Conservation (phyloP, 2,329 filamentous ascomycete species). For the Graphilbum ipis-grandicollis region DNA sequence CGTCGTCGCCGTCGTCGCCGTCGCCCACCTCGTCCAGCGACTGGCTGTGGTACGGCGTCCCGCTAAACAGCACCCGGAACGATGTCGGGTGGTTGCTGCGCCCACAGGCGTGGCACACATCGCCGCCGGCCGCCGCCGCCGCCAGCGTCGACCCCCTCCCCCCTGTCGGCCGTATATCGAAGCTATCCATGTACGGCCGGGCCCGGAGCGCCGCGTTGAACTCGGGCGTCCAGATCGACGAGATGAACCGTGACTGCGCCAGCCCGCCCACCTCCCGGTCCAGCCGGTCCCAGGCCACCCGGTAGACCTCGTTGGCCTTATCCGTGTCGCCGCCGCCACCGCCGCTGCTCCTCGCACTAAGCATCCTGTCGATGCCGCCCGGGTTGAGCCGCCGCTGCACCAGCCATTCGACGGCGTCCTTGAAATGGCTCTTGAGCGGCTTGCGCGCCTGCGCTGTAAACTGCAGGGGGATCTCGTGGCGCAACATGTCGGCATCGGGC, state of each 20-base stretch:
- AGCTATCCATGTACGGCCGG: constrained; percentile 41
- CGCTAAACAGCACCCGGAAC: constrained; percentile 43
- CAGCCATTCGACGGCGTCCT: constrained; percentile 62
- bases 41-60: constrained; percentile 46
- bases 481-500: constrained; percentile 14
- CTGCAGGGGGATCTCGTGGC: constrained; percentile 41
- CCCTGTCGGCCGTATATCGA: constrained; percentile 19
- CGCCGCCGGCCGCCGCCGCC: constrained; percentile 8
- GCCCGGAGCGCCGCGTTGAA: constrained; percentile 51
- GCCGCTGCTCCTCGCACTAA: neutral
- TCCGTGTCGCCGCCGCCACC: neutral
- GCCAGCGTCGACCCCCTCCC: neutral
- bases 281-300: constrained; percentile 51
- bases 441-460: constrained; percentile 51
- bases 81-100: constrained; percentile 50
- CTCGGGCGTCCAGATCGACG: constrained; percentile 48
- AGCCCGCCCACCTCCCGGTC: constrained; percentile 53
- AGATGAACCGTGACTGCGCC: constrained; percentile 53
- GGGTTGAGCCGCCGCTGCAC: constrained; percentile 65
- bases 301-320: constrained; percentile 50
- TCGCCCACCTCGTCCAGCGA: constrained; percentile 45
- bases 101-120: constrained; percentile 54
- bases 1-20: constrained; percentile 14
- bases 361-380: constrained; percentile 14
- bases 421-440: constrained; percentile 56